Percentiles rank a stretch among this genome's conserved stretches.
Evolutionary conservation across 225 moss, liverwort and hornwort species (phyloP).

Genomic region (Pleurozium schreberi): DNA sequence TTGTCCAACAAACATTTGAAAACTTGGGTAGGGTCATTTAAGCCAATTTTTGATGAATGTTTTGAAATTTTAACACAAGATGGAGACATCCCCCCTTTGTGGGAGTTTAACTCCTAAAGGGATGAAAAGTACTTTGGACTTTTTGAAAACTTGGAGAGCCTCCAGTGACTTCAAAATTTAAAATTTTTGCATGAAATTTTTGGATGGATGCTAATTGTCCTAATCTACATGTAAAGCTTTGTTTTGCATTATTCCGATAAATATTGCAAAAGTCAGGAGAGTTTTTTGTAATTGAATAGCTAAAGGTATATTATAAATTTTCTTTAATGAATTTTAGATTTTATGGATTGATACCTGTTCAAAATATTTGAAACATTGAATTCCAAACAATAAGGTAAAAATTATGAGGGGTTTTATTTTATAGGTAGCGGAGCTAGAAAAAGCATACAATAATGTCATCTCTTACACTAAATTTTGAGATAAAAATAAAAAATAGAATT

Average conservation of each 20-base stretch:
- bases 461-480: no score
- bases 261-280: neutral
- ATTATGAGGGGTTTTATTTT: no score
- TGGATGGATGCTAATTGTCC: neutral
- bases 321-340: neutral
- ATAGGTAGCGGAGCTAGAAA: no score
- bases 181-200: neutral
- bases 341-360: neutral
- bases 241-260: fast-evolving
- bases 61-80: neutral
- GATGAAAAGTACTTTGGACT: fast-evolving
- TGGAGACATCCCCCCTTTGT: fast-evolving
- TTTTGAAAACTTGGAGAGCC: fast-evolving
- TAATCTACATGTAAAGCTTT: fast-evolving
- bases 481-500: no score
- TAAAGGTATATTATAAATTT: neutral
- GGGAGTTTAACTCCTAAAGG: neutral
- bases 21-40: neutral
- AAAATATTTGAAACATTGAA: neutral
- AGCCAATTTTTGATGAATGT: neutral
- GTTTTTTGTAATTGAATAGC: fast-evolving
- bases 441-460: no score
- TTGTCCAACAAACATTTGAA: fast-evolving
- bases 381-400: no score
- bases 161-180: neutral